Evolutionary conservation across 2,329 filamentous ascomycete species (phyloP), one percentile per base, ranked within the genome.

Genomic region (Fusarium sp.): DNA sequence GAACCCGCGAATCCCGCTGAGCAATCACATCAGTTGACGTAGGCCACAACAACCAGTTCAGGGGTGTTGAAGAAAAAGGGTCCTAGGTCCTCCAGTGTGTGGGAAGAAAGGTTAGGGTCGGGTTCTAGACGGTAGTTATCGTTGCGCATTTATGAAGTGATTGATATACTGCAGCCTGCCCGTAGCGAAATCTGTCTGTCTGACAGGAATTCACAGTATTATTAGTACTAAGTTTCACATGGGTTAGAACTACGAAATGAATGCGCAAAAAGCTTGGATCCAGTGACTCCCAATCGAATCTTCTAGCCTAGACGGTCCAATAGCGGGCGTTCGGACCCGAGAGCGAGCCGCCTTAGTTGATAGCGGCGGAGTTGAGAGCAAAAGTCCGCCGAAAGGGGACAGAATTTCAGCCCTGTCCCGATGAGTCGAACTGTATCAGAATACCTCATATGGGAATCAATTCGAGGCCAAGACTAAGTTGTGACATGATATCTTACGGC

Each of bases 271-370:
- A 31, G 28, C 28, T 31, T 31, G 28, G 28, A 31, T 31, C 28
- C 28, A 31, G 28, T 31, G 28, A 50, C 58, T 40, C 20, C 11
- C n/a, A 66, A 55, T 70, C 40, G 45, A 66, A 58, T 45, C 43
- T 54, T 67, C 63, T 63, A 54, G 67, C 46, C 45, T 26, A 50
- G 31, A 61, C 49, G 46, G 52, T 22, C 68, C 64, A 71, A 68
- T 65, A 24, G 46, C 46, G 44, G n/a, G n/a, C n/a, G 17, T 40
- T 45, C 49, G 26, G 40, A 38, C 20, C 67, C 67, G 63, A 66
- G 54, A 46, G 40, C 51, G 46, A 71, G 56, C 38, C 58, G 40
- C 31, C 28, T 45, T 33, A 22, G 31, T 45, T 46, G 39, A 60
- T 63, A 67, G 48, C 45, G 58, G 67, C 67, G 67, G 67, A 71